A percentile compares a stretch with the other conserved stretches of the same genome.
These are phyloP conservation scores for Amorphotheca resinae DNA, from an alignment of 495 filamentous ascomycete species.

Conservation along the genomic window DNA sequence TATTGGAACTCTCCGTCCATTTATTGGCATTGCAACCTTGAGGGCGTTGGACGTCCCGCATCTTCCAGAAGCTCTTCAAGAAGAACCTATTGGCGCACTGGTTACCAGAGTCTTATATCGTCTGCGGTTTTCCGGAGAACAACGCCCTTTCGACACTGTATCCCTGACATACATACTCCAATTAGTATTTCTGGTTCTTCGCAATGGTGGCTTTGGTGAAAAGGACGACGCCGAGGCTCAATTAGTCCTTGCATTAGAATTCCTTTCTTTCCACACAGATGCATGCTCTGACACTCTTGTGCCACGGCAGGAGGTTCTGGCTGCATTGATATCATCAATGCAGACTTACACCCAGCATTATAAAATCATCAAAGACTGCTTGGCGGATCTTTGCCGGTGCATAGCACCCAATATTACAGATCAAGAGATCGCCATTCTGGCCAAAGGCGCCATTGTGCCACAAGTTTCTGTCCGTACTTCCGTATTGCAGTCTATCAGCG, in stretches of 20 bases:
- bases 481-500: constrained; percentile 77
- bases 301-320: constrained; percentile 60
- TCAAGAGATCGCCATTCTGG: constrained; percentile 56
- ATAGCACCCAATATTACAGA: constrained; percentile 61
- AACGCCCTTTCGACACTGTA: constrained; percentile 76
- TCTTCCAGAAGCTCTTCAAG: constrained; percentile 53
- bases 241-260: constrained; percentile 79
- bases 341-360: constrained; percentile 85
- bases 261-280: constrained; percentile 76
- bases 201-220: constrained; percentile 62
- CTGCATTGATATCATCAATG: constrained; percentile 64
- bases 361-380: constrained; percentile 82
- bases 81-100: constrained; percentile 74
- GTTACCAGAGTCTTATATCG: constrained; percentile 85
- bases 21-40: constrained; percentile 79
- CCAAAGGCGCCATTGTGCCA: constrained; percentile 62
- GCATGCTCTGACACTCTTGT: constrained; percentile 56
- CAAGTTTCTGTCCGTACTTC: constrained; percentile 73
- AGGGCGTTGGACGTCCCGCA: constrained; percentile 61
- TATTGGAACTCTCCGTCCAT: constrained; percentile 63
- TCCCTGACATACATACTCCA: constrained; percentile 82
- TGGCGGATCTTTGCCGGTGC: constrained; percentile 69
- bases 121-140: constrained; percentile 78
- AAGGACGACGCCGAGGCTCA: constrained; percentile 78
- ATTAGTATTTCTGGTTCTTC: constrained; percentile 60